Conservation (phyloP, 2,329 filamentous ascomycete species). For the Cordyceps militaris region DNA sequence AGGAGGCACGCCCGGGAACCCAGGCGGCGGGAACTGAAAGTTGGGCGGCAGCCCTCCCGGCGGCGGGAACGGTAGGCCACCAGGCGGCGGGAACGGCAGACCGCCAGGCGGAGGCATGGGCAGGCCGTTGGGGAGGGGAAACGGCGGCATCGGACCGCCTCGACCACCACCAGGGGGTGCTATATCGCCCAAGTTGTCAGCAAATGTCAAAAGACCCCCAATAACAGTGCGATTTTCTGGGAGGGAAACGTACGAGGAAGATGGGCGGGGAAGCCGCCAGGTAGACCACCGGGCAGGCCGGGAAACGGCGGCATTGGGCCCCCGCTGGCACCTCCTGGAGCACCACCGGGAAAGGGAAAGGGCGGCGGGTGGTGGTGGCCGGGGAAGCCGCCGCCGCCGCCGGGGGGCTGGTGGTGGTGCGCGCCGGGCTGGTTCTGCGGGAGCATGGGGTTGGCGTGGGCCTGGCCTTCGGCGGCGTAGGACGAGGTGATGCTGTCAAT, state of each 20-base stretch:
- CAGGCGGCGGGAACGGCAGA: conserved; percentile 35
- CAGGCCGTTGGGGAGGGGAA: conserved; percentile 24
- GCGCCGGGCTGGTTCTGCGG: conserved; percentile 56
- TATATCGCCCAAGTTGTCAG: conserved; percentile 17
- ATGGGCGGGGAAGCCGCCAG: conserved; percentile 34
- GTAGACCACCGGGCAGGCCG: conserved; percentile 38
- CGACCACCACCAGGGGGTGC: conserved; percentile 48
- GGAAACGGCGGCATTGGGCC: conserved; percentile 54
- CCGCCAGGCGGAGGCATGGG: conserved; percentile 20
- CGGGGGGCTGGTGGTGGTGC: conserved; percentile 20
- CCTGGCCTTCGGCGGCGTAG: conserved; percentile 89
- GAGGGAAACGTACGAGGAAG: conserved; percentile 44
- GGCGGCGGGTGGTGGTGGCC: conserved; percentile 34
- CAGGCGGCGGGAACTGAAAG: conserved; percentile 32
- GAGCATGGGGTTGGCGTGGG: conserved; percentile 77
- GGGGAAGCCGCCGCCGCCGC: conserved; percentile 20
- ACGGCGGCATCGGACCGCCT: conserved; percentile 31
- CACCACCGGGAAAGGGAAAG: conserved; percentile 56
- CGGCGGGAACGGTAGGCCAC: conserved; percentile 30
- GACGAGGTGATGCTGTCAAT: conserved; percentile 97
- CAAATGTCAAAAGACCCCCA: too few species aligned
- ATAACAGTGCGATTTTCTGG: too few species aligned
- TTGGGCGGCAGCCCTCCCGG: conserved; percentile 33
- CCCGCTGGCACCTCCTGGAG: conserved; percentile 21
- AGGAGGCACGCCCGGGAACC: conserved; percentile 19